Base-by-base conservation (phyloP, 1,139 yeast species). In the Pichia norvegensis region DNA sequence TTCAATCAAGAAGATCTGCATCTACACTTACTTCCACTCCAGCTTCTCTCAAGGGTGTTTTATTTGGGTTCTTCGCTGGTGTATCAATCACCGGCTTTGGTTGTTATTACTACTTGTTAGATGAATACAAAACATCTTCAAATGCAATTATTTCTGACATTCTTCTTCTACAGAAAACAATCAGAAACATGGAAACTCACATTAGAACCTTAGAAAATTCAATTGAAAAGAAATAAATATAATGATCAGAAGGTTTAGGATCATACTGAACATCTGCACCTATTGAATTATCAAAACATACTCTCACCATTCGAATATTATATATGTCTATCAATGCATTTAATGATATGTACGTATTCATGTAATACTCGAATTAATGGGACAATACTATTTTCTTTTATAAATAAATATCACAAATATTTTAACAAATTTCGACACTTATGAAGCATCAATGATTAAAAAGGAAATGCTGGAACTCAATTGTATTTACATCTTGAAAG, bases 11-110 rank as follows among this genome's bases (percentile, higher is more conserved):
- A 42, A 45, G 54, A 45, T 13, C 52, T 58, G 50, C 50, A 48
- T 53, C 63, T 7, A 59, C 63, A 2, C 42, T 43, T 27, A 43
- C 48, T 11, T 21, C 58, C 1, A 53, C 47, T 38, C 50, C 51
- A 29, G 55, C 62, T 17, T 59, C 65, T 25, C 69, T 82, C 57
- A 78, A 81, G 61, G 88, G 86, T 14, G 84, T 84, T 4, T 65
- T 81, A 44, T 65, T 81, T 46, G 95, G 95, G 2, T 86, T 86
- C 64, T 72, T 86, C 50, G 70, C 81, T 36, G 95, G 95, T 40
- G 84, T 83, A 39, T 72, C 86, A 22, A 64, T 73, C 52, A 82
- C 95, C 23, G 92, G 95, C 2, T 76, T 75, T 46, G 85, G 78
- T 10, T 80, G 92, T 13, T 86, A 85, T 68, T 82, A 78, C 64